Percentiles rank a stretch among this genome's conserved stretches.
Evolutionary conservation across 208 protist species (phyloP).

Genomic region (Leishmania tropica): DNA sequence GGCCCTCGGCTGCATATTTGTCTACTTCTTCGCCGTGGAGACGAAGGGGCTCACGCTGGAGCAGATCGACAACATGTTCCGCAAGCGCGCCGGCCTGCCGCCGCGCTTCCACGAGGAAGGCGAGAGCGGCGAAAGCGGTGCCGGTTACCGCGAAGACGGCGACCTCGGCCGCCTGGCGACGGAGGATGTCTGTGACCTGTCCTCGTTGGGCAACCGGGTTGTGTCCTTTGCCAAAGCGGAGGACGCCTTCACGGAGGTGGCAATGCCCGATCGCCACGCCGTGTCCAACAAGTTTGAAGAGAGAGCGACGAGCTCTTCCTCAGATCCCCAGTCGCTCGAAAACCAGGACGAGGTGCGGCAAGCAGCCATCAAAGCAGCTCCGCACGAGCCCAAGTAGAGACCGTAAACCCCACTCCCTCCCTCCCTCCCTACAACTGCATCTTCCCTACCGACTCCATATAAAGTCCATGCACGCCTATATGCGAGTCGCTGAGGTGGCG

Average conservation of each 20-base stretch:
- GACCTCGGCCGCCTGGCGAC: conserved; percentile 4
- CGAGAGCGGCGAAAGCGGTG: conserved; percentile 18
- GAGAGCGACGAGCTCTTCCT: not conserved
- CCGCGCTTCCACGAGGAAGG: conserved; percentile 29
- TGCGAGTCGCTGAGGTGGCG: not conserved
- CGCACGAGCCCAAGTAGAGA: not conserved
- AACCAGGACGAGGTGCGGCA: not conserved
- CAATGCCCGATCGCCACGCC: not conserved
- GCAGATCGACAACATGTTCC: conserved; percentile 86
- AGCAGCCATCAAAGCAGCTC: not conserved
- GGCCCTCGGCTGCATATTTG: conserved; percentile 54
- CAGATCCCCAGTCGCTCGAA: not conserved
- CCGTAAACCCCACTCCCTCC: not conserved
- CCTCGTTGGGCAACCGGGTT: conserved; percentile 11
- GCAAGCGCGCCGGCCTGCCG: conserved; percentile 51
- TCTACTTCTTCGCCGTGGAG: conserved; percentile 89
- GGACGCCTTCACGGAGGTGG: not conserved
- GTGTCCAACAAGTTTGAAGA: not conserved
- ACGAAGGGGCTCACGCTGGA: conserved; percentile 88
- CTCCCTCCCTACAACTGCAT: not conserved
- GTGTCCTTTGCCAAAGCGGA: not conserved
- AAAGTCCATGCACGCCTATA: not conserved
- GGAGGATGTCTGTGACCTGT: conserved; percentile 2
- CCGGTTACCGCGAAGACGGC: conserved; percentile 1
- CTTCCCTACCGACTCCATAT: not conserved